phyloP scores from a whole-genome alignment of 495 filamentous ascomycete species.

The Aspergillus egyptiacus region DNA sequence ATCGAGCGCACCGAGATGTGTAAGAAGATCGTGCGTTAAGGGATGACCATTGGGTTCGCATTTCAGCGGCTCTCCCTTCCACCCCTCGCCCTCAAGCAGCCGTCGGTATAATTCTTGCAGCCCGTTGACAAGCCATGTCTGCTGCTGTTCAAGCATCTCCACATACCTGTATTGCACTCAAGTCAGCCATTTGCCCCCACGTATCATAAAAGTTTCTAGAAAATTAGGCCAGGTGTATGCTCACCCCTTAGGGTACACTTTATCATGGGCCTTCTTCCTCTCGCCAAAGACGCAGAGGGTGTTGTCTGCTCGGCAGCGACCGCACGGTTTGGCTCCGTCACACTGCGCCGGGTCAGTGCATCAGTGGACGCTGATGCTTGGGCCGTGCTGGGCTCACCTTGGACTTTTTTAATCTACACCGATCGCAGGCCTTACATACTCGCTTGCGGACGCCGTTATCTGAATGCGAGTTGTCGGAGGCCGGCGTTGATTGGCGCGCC shows the following conservation, averaged over 20 bases:
- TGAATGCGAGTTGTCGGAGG: slow-evolving; percentile 41
- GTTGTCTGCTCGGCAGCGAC: slow-evolving; percentile 54
- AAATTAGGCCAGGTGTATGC: slow-evolving; percentile 26
- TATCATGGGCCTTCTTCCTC: slow-evolving; percentile 56
- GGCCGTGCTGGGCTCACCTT: slow-evolving; percentile 42
- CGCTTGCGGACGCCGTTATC: slow-evolving; percentile 48
- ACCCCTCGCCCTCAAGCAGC: slow-evolving; percentile 43
- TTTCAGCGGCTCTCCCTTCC: slow-evolving; percentile 50
- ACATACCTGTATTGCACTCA: slow-evolving; percentile 45
- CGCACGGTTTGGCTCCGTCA: slow-evolving; percentile 55
- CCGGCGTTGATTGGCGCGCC: slow-evolving; percentile 42
- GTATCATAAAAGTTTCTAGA: not conserved
- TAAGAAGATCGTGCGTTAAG: slow-evolving; percentile 60
- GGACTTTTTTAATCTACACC: slow-evolving; percentile 59
- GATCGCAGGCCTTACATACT: slow-evolving; percentile 60
- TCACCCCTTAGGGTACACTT: slow-evolving; percentile 60
- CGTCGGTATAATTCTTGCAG: slow-evolving; percentile 57
- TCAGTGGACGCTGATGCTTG: slow-evolving; percentile 16
- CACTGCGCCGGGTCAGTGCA: slow-evolving; percentile 42
- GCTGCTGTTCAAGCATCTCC: slow-evolving; percentile 68
- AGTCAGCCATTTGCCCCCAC: slow-evolving; percentile 7
- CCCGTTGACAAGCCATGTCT: slow-evolving; percentile 55
- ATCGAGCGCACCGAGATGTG: slow-evolving; percentile 51
- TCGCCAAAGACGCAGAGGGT: slow-evolving; percentile 59
- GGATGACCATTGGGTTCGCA: slow-evolving; percentile 52